A percentile compares a stretch with the other conserved stretches of the same genome.
Conservation (phyloP, 106 monocot genomes). For the Acanthochlamys bracteata region DNA sequence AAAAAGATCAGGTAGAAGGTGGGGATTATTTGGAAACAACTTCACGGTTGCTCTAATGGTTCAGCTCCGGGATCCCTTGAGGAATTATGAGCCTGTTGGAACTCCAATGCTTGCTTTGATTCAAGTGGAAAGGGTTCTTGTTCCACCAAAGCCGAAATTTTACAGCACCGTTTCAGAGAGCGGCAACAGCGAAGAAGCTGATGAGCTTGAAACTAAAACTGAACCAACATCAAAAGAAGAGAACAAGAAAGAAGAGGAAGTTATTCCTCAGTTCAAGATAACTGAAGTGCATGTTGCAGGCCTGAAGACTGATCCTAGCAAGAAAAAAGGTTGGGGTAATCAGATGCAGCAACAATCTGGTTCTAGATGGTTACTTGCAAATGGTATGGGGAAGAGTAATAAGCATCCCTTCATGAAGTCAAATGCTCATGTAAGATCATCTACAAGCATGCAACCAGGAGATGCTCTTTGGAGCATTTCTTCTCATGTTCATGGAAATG, state of each 20-base stretch:
- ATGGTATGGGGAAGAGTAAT: constrained; percentile 87
- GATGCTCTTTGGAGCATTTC: constrained; percentile 98
- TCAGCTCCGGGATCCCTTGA: constrained; percentile 89
- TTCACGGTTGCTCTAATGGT: constrained; percentile 98
- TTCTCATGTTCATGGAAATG: constrained; percentile 49
- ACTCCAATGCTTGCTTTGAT: constrained; percentile 91
- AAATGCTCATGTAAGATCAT: constrained; percentile 31
- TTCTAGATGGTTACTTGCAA: constrained; percentile 91
- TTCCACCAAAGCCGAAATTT: constrained; percentile 83
- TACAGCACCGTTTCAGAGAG: constrained; percentile 51
- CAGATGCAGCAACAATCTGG: constrained; percentile 61
- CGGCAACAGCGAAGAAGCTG: constrained; percentile 42
- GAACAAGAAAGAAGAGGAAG: constrained; percentile 41
- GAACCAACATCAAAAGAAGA: constrained; percentile 23
- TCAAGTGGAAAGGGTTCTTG: constrained; percentile 89
- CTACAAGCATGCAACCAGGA: constrained; percentile 44
- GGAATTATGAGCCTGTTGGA: constrained; percentile 93
- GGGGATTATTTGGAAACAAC: constrained; percentile 88
- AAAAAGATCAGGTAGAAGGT: constrained; percentile 58
- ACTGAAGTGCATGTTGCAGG: constrained; percentile 93
- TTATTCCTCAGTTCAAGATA: constrained; percentile 62
- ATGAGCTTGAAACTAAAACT: constrained; percentile 36
- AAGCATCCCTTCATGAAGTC: constrained; percentile 90
- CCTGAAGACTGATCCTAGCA: constrained; percentile 63
- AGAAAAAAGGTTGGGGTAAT: constrained; percentile 68